phyloP scores from a whole-genome alignment of 1,284 basidiomycete genomes.

The Trametes polyzona region DNA sequence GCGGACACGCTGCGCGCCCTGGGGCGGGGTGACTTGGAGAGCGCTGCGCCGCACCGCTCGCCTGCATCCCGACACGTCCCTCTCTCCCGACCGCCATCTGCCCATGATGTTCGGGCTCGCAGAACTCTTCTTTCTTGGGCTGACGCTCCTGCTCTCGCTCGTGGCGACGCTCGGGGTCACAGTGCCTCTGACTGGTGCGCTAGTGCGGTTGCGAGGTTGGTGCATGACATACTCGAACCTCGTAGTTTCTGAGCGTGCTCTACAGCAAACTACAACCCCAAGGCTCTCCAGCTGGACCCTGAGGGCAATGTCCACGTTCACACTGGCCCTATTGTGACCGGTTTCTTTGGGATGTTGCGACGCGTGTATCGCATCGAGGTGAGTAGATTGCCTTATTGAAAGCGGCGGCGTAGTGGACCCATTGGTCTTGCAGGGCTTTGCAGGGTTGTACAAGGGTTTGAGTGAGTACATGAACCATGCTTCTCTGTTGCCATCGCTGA shows the following conservation, averaged over 20 bases:
- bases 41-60: conserved; percentile 15
- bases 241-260: not conserved
- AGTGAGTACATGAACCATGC: conserved; percentile 62
- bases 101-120: conserved; percentile 28
- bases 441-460: conserved; percentile 83
- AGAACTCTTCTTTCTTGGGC: conserved; percentile 34
- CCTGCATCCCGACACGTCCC: not conserved
- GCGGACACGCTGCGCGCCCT: conserved; percentile 7
- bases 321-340: conserved; percentile 69
- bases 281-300: conserved; percentile 80
- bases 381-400: conserved; percentile 15
- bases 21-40: not conserved
- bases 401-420: not conserved
- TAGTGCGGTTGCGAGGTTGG: conserved; percentile 64
- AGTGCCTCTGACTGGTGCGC: conserved; percentile 68
- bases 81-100: conserved; percentile 38
- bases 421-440: conserved; percentile 57
- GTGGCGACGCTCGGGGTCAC: conserved; percentile 45
- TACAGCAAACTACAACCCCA: conserved; percentile 77
- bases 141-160: conserved; percentile 55
- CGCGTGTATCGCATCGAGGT: conserved; percentile 82
- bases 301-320: conserved; percentile 78
- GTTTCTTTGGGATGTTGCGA: conserved; percentile 69
- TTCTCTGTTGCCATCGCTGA: not conserved
- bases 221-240: not conserved